These are phyloP conservation scores for Eucalyptus sideroxylon DNA, from an alignment of 345 rosid genomes.

Conservation along the genomic window DNA sequence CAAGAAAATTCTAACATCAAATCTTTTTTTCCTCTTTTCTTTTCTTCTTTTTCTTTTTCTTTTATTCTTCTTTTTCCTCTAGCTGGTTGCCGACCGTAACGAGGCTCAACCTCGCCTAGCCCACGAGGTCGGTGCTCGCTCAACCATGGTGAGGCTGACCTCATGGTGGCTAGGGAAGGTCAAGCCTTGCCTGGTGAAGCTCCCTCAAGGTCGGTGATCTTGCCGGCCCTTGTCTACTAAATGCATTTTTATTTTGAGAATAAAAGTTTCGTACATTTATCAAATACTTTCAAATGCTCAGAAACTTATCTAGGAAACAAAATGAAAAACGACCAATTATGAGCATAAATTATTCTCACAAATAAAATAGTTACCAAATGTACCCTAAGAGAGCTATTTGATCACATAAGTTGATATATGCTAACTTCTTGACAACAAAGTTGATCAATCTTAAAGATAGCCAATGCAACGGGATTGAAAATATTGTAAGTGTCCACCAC, in stretches of 20 bases:
- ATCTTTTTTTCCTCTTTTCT: accelerated
- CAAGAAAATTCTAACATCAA: accelerated
- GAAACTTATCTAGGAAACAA: accelerated
- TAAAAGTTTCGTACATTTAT: accelerated
- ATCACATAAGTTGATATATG: accelerated
- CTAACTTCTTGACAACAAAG: neutral
- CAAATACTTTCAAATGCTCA: accelerated
- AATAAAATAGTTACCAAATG: accelerated
- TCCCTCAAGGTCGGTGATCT: no score
- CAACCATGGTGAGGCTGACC: accelerated
- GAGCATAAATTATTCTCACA: accelerated
- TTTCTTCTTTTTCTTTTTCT: accelerated
- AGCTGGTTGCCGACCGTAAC: accelerated
- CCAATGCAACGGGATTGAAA: neutral
- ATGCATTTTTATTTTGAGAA: accelerated
- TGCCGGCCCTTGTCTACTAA: accelerated
- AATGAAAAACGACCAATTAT: accelerated
- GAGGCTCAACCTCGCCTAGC: accelerated
- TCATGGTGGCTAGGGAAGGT: no score
- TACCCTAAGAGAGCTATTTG: no score
- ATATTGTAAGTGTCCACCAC: neutral
- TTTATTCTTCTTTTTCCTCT: no score
- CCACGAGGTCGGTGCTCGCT: accelerated
- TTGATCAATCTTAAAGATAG: no score
- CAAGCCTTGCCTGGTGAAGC: accelerated